Evolutionary conservation across 495 filamentous ascomycete species (phyloP).

Genomic region (Chaetomidium leptoderma): DNA sequence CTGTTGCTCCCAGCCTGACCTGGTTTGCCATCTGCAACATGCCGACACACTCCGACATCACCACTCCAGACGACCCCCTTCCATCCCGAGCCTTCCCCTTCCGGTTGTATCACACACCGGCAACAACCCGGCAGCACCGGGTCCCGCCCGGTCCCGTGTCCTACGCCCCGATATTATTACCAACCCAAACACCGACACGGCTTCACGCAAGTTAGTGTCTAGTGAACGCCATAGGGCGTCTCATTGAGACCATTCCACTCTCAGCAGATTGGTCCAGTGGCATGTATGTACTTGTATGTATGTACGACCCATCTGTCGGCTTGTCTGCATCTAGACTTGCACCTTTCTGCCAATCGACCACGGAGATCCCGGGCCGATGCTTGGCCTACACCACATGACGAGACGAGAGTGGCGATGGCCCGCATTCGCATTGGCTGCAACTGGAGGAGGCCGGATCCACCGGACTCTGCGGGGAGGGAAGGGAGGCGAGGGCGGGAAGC

Average conservation of each 20-base stretch:
- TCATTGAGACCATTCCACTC: no score
- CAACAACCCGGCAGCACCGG: slow-evolving; percentile 3
- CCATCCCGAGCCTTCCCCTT: neutral
- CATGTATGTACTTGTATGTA: no score
- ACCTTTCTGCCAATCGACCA: slow-evolving; percentile 5
- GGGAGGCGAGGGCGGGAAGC: no score
- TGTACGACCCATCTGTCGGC: no score
- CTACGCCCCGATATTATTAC: neutral
- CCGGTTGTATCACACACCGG: neutral
- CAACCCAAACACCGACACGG: neutral
- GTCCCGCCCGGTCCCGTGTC: neutral
- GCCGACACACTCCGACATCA: slow-evolving; percentile 5
- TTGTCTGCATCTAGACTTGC: no score
- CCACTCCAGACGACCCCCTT: neutral
- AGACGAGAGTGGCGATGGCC: neutral
- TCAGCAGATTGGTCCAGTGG: no score
- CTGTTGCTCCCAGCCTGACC: no score
- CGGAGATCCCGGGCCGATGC: neutral
- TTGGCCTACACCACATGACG: slow-evolving; percentile 9
- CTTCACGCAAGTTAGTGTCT: neutral
- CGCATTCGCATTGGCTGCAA: no score
- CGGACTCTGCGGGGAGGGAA: neutral
- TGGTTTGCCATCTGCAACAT: neutral
- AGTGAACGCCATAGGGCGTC: neutral
- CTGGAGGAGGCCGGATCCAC: neutral